Evolutionary conservation across 805 yeast genomes (phyloP), one percentile per base, ranked within the genome.

Genomic region (Sporopachydermia quercuum): DNA sequence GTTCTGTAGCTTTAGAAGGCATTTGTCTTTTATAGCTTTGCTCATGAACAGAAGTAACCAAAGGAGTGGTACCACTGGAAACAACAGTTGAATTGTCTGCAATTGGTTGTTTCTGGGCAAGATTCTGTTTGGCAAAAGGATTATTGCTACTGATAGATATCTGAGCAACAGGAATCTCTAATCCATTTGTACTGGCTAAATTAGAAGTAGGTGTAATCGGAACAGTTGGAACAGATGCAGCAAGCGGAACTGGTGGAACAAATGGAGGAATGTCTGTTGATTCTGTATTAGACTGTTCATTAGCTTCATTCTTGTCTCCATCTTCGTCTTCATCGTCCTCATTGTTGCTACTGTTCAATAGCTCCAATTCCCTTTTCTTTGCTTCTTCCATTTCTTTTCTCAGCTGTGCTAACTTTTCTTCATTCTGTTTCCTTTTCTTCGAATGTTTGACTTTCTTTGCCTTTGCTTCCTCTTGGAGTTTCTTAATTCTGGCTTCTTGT

Each of bases 301-400:
- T 45, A 42, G 53, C 52, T 42, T 53, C 68, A 37, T 62, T 58
- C 15, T 45, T 51, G 39, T 61, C 70, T 40, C 61, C 57, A 41
- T 56, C 63, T 34, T 60, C 58, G n/a, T 51, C 63, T 18, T 56
- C 66, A 19, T 61, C 74, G 42, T 67, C 67, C 44, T 70, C 76
- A 42, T 66, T 18, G 63, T 71, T 23, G 67, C 76, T 80, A 89
- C 19, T 72, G 81, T 48, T 78, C 86, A 13, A 80, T 65, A 15
- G 89, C 91, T 35, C 91, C 91, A 44, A 50, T 5, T 54, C 57
- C 38, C 44, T 18, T 34, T 30, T 40, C 23, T 42, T 41, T 13
- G 18, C 16, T 41, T 43, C 43, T 43, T n/a, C 41, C 42, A 16
- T 40, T 39, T 13, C 45, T 45, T 23, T 40, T 34, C n/a, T 38